Conservation (phyloP, 768 basidiomycete genomes). For the Porpolomopsis calyptriformis region DNA sequence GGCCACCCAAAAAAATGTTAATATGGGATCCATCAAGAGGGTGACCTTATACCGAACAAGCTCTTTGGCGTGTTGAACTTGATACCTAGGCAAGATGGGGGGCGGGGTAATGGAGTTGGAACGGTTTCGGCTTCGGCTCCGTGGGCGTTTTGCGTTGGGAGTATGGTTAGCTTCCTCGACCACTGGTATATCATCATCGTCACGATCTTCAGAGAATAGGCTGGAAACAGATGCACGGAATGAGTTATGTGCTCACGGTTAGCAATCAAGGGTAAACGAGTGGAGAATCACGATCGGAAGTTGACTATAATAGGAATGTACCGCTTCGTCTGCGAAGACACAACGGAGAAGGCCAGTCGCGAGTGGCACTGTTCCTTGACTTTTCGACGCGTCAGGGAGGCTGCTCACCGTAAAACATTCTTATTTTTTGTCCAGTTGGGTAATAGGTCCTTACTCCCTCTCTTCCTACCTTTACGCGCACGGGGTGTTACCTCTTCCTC, state of each 20-base stretch:
- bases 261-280: no score
- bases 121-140: constrained; percentile 51
- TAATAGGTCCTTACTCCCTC: constrained; percentile 19
- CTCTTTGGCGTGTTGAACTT: constrained; percentile 45
- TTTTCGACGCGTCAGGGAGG: background rate
- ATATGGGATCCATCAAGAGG: background rate
- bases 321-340: no score
- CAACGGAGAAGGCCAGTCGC: no score
- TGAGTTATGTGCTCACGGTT: background rate
- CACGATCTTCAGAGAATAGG: constrained; percentile 29
- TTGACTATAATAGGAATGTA: no score
- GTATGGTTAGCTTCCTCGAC: constrained; percentile 19
- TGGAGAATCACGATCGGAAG: no score
- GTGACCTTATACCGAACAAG: constrained; percentile 42
- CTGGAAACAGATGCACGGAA: constrained; percentile 17
- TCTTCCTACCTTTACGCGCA: constrained; percentile 30
- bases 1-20: constrained; percentile 1
- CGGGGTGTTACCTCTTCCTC: constrained; percentile 22
- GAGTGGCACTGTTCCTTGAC: background rate
- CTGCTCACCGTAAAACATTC: constrained; percentile 30
- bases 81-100: constrained; percentile 44
- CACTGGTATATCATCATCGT: constrained; percentile 33
- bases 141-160: constrained; percentile 25
- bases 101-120: constrained; percentile 73
- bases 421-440: constrained; percentile 36